Percentiles rank a stretch among this genome's conserved stretches.
phyloP scores from a whole-genome alignment of 2,329 filamentous ascomycete genomes.

The Beauveria scarabaeidicola region DNA sequence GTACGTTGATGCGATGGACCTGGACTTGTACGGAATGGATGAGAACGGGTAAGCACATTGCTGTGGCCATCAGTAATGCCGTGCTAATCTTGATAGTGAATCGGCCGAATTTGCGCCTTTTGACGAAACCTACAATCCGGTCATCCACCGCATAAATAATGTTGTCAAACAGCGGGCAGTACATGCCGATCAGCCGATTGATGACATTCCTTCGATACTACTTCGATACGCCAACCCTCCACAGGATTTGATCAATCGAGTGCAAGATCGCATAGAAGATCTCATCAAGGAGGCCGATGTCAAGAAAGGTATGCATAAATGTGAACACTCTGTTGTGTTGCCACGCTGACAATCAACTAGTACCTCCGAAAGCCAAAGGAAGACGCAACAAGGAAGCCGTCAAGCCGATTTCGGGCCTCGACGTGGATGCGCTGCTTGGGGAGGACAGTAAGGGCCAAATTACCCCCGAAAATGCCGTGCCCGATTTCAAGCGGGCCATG shows the following conservation, averaged over 20 bases:
- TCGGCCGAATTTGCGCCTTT: slow-evolving; percentile 62
- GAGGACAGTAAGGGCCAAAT: slow-evolving; percentile 38
- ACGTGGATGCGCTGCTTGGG: slow-evolving; percentile 73
- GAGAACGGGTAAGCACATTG: slow-evolving; percentile 56
- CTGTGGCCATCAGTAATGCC: no score
- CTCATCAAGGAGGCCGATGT: slow-evolving; percentile 66
- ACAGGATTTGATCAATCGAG: slow-evolving; percentile 51
- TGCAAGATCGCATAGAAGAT: slow-evolving; percentile 48
- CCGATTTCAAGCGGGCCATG: slow-evolving; percentile 81
- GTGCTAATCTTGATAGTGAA: slow-evolving; percentile 25
- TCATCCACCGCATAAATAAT: slow-evolving; percentile 82
- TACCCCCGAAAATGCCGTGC: slow-evolving; percentile 65
- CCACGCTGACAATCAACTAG: slow-evolving; percentile 31
- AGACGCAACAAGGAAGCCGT: slow-evolving; percentile 60
- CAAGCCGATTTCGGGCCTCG: slow-evolving; percentile 83
- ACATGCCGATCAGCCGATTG: slow-evolving; percentile 56
- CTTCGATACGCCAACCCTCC: slow-evolving; percentile 68
- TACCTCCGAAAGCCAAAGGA: slow-evolving; percentile 71
- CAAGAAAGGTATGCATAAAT: slow-evolving; percentile 59
- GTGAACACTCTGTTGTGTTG: neutral
- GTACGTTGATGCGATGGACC: slow-evolving; percentile 89
- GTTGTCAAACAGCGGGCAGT: slow-evolving; percentile 77
- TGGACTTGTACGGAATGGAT: slow-evolving; percentile 61
- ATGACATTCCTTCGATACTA: slow-evolving; percentile 54
- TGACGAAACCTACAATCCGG: slow-evolving; percentile 75